Percentiles rank a stretch among this genome's conserved stretches.
phyloP scores from a whole-genome alignment of 331 rosid species.

The Malus hybrid region DNA sequence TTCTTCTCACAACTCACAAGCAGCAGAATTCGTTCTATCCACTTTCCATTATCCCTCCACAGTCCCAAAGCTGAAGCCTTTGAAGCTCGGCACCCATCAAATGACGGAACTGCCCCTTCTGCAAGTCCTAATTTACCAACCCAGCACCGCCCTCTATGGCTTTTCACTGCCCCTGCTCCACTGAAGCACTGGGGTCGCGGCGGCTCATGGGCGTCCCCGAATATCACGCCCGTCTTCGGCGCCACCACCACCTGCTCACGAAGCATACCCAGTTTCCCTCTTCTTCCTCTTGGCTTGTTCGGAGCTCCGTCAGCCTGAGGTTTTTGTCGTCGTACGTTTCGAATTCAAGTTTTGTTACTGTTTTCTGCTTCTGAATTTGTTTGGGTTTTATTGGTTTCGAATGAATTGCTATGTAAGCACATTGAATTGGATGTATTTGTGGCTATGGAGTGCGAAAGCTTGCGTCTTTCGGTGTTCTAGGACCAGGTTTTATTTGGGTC shows the following conservation, averaged over 20 bases:
- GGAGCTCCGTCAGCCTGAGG: slow-evolving; percentile 30
- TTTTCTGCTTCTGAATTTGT: not conserved
- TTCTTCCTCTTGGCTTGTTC: slow-evolving; percentile 22
- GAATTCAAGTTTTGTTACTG: not conserved
- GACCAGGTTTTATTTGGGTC: not conserved
- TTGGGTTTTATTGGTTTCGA: not conserved
- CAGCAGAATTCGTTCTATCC: not conserved
- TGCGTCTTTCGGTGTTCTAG: not conserved
- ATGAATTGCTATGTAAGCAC: not conserved
- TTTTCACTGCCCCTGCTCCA: slow-evolving; percentile 15
- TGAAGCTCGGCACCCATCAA: not conserved
- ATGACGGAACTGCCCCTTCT: slow-evolving; percentile 19
- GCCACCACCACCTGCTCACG: slow-evolving; percentile 29
- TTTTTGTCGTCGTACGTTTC: slow-evolving; percentile 41
- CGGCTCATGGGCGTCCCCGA: slow-evolving; percentile 49
- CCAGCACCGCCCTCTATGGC: slow-evolving; percentile 9
- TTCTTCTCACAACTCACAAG: not conserved
- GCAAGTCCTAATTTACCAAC: slow-evolving; percentile 8
- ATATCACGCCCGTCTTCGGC: slow-evolving; percentile 36
- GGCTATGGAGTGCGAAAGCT: not conserved
- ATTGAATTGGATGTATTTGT: not conserved
- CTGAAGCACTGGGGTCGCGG: slow-evolving; percentile 18
- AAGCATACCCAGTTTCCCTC: slow-evolving; percentile 20
- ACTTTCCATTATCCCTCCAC: not conserved
- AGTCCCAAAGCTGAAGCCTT: slow-evolving; percentile 3